Conservation (phyloP, 2,329 filamentous ascomycete genomes). For the Fusarium sublunatum region DNA sequence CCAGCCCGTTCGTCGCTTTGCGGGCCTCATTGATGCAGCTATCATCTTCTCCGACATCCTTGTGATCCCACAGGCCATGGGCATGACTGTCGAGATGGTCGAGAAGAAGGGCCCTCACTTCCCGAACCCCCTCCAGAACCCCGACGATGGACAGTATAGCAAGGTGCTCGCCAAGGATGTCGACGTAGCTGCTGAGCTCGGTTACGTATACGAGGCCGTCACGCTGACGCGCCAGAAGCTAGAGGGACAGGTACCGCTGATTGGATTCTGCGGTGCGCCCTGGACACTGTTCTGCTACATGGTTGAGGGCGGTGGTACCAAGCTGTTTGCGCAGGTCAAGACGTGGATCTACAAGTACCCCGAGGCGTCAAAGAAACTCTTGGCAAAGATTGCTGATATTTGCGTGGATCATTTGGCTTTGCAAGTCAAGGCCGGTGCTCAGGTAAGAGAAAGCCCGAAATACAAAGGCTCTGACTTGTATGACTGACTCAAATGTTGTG, state of each 20-base stretch:
- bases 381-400: slow-evolving; percentile 92
- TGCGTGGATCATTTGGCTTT: slow-evolving; percentile 94
- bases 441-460: slow-evolving; percentile 62
- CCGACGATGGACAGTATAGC: slow-evolving; percentile 84
- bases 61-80: slow-evolving; percentile 96
- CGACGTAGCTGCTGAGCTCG: slow-evolving; percentile 85
- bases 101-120: slow-evolving; percentile 98
- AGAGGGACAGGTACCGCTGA: slow-evolving; percentile 86
- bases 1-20: slow-evolving; percentile 92
- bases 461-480: not conserved
- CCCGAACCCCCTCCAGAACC: slow-evolving; percentile 81
- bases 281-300: slow-evolving; percentile 99
- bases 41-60: slow-evolving; percentile 99
- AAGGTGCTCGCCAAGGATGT: slow-evolving; percentile 80
- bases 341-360: slow-evolving; percentile 96
- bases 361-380: slow-evolving; percentile 79
- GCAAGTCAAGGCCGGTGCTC: slow-evolving; percentile 92
- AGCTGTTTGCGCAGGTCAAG: slow-evolving; percentile 93
- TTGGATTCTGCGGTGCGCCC: slow-evolving; percentile 95
- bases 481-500: slow-evolving; percentile 7
- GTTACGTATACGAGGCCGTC: slow-evolving; percentile 96
- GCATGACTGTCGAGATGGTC: slow-evolving; percentile 98
- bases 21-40: slow-evolving; percentile 90
- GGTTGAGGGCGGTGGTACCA: slow-evolving; percentile 96
- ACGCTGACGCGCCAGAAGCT: slow-evolving; percentile 91